Evolutionary conservation across 1,139 yeast species (phyloP).

Genomic region (Pichia sp.): DNA sequence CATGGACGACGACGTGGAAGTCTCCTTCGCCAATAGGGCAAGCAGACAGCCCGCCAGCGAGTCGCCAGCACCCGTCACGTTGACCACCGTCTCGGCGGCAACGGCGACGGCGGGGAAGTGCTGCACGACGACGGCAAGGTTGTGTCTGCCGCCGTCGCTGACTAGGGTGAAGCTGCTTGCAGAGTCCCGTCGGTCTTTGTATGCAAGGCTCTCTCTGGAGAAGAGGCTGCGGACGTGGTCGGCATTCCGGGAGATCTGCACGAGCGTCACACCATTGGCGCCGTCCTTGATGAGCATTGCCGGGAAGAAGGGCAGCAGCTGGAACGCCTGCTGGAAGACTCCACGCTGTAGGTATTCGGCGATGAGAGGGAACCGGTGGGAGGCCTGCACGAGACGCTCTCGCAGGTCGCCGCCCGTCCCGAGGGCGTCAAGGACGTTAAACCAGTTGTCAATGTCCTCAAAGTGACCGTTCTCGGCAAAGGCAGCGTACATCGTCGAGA

Average conservation of each 20-base stretch:
- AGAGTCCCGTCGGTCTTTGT: constrained; percentile 13
- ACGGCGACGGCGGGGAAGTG: constrained; percentile 52
- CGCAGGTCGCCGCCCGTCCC: constrained; percentile 49
- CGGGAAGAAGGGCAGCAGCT: constrained; percentile 70
- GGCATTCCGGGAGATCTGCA: constrained; percentile 36
- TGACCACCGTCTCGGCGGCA: constrained; percentile 34
- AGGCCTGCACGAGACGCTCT: constrained; percentile 36
- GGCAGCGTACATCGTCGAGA: constrained; percentile 49
- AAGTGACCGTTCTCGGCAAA: constrained; percentile 49
- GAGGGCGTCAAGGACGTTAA: constrained; percentile 62
- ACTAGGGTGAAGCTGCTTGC: constrained; percentile 27
- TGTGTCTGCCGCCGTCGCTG: constrained; percentile 28
- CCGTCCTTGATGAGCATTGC: constrained; percentile 67
- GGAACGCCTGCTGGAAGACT: constrained; percentile 62
- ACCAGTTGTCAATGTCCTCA: constrained; percentile 64
- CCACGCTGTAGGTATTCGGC: constrained; percentile 43
- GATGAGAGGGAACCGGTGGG: constrained; percentile 30
- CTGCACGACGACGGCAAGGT: constrained; percentile 56
- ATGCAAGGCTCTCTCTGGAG: constrained; percentile 12
- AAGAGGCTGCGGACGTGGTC: neutral
- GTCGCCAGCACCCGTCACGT: constrained; percentile 76
- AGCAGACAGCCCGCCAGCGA: constrained; percentile 56
- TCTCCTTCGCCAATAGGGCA: constrained; percentile 22
- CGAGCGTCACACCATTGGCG: constrained; percentile 52
- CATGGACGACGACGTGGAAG: neutral